A percentile compares a stretch with the other conserved stretches of the same genome.
Conservation (phyloP, 2,329 filamentous ascomycete species). For the Ambrosiella cleistominuta region DNA sequence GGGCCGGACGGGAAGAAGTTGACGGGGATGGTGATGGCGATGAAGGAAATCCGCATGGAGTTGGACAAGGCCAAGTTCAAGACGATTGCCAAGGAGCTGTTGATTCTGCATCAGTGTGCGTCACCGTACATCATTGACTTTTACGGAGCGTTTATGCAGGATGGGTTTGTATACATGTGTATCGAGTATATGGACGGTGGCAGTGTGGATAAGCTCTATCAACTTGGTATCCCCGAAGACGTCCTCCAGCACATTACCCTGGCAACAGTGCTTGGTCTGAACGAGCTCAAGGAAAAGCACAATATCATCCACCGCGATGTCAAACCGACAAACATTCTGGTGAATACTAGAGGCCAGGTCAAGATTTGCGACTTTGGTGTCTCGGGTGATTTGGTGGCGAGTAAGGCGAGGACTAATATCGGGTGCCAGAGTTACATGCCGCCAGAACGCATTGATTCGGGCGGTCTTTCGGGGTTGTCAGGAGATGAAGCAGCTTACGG, state of each 20-base stretch:
- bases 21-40: constrained; percentile 80
- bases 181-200: constrained; percentile 99
- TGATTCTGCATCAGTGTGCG: constrained; percentile 85
- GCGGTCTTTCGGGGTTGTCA: constrained; percentile 36
- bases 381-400: constrained; percentile 87
- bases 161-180: constrained; percentile 96
- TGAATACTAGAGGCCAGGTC: constrained; percentile 76
- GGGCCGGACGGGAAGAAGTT: constrained; percentile 18
- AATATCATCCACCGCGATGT: constrained; percentile 98
- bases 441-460: constrained; percentile 61
- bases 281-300: constrained; percentile 88
- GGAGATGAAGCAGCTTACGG: constrained; percentile 46
- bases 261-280: constrained; percentile 77
- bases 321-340: constrained; percentile 95
- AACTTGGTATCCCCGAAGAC: constrained; percentile 72
- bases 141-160: constrained; percentile 96
- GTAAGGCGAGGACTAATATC: constrained; percentile 97
- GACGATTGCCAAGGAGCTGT: constrained; percentile 92
- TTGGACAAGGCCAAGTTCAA: constrained; percentile 93
- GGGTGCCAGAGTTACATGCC: constrained; percentile 99
- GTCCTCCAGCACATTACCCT: constrained; percentile 82
- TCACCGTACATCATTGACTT: constrained; percentile 98
- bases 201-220: constrained; percentile 90
- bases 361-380: constrained; percentile 99
- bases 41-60: constrained; percentile 96